Evolutionary conservation across 257 asterid genomes (phyloP).

Genomic region (Przewalskia tangutica): DNA sequence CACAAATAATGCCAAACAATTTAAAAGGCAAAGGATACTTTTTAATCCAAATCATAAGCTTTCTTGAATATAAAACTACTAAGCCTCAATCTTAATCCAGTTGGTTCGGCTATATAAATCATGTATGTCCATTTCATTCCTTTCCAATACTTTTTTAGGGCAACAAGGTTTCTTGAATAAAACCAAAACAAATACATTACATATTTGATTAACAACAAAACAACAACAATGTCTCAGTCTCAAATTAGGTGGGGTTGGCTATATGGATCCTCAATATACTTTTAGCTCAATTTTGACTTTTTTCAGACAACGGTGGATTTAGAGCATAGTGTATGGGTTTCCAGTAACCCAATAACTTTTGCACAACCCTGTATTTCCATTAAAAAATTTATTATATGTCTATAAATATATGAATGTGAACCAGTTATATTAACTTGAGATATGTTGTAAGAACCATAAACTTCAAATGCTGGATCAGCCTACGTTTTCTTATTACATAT

Average conservation of each 20-base stretch:
- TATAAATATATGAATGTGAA: too few relatives aligned
- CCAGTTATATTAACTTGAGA: too few relatives aligned
- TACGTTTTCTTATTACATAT: too few relatives aligned
- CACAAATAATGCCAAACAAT: not conserved
- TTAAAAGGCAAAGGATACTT: not conserved
- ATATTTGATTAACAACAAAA: not conserved
- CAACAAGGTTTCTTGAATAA: not conserved
- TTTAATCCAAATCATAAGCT: not conserved
- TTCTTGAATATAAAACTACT: not conserved
- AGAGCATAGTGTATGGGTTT: too few relatives aligned
- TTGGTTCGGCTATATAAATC: too few relatives aligned
- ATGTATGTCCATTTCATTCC: not conserved
- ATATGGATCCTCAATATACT: not conserved
- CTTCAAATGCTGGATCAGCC: too few relatives aligned
- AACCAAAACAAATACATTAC: not conserved
- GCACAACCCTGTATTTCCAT: too few relatives aligned
- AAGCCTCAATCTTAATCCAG: not conserved
- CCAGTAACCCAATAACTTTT: too few relatives aligned
- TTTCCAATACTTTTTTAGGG: not conserved
- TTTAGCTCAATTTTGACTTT: not conserved
- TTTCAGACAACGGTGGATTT: too few relatives aligned
- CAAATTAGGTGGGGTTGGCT: not conserved
- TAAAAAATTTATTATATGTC: too few relatives aligned
- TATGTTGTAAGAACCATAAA: too few relatives aligned
- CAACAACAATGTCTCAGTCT: not conserved